Evolutionary conservation across 768 basidiomycete genomes (phyloP), one percentile per base, ranked within the genome.

Genomic region (Galerina marginata): DNA sequence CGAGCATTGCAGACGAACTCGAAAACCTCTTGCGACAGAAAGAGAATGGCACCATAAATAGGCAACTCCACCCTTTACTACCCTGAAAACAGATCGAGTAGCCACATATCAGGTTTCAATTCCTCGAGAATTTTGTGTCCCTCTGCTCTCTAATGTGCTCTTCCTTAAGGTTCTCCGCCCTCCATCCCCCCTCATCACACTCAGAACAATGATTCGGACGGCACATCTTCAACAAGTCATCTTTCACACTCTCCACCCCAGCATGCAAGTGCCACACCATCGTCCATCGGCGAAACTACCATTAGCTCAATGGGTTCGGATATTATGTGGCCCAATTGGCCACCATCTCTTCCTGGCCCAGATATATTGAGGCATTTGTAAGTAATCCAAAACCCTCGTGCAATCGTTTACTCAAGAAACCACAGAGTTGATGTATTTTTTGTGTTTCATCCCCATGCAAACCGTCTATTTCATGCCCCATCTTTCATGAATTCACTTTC

Each of bases 391-490:
- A 23, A 37, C 16, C 29, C 25, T 2, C 16, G n/a, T 11, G 26
- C 15, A 38, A 51, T n/a, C n/a, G 25, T 16, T 56, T 54, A 15
- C 16, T 33, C 16, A 5, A 48, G 25, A 29, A 29, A 15, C 15
- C 16, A 20, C 46, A 91, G 89, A 46, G 84, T 92, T 54, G 90
- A 93, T 37, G 85, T 86, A 2, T 96, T 94, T 74, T 95, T 95
- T 72, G 78, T 81, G 10, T 89, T 86, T 66, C 88, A 91, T 49
- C 92, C 91, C 11, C 87, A 91, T 64, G 86, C 90, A 3, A 79
- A 81, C 59, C 86, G 88, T 38, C 76, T 95, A 26, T 80, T 96
- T 60, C 90, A 93, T 73, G 78, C 75, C 2, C 72, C 86, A 0
- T 85, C 81, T 26, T 92, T 95, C 65, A 77, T 92, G 71, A 75